A percentile compares a stretch with the other conserved stretches of the same genome.
Conservation (phyloP, 1,284 basidiomycete species). For the Schizopora paradoxa region DNA sequence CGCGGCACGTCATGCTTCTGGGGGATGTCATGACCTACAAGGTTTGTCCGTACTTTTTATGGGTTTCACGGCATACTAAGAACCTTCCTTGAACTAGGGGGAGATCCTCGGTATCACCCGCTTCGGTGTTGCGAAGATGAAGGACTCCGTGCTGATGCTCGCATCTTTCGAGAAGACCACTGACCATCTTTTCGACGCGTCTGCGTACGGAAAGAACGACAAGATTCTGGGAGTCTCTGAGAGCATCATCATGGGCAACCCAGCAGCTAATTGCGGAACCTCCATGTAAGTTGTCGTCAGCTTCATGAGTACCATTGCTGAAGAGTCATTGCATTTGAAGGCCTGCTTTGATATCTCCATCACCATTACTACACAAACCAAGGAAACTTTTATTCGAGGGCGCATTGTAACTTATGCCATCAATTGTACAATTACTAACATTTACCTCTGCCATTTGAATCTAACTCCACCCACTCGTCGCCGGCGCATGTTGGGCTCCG, state of each 20-base stretch:
- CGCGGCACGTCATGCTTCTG: conserved; percentile 96
- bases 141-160: conserved; percentile 98
- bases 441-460: too few species aligned
- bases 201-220: conserved; percentile 94
- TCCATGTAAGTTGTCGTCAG: conserved; percentile 69
- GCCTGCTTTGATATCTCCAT: conserved; percentile 51
- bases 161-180: conserved; percentile 99
- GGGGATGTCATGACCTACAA: conserved; percentile 99
- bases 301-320: conserved; percentile 1
- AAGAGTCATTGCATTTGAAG: conserved; percentile 28
- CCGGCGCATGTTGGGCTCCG: too few species aligned
- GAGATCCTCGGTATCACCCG: conserved; percentile 98
- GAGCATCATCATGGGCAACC: conserved; percentile 99
- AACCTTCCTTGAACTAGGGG: conserved; percentile 48
- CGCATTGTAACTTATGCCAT: conserved; percentile 38
- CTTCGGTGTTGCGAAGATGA: conserved; percentile 99
- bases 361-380: conserved; percentile 48
- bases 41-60: conserved; percentile 35
- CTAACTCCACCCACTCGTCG: too few species aligned
- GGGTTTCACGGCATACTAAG: background rate
- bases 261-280: conserved; percentile 93
- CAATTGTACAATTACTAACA: too few species aligned
- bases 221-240: conserved; percentile 95
- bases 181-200: conserved; percentile 97
- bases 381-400: conserved; percentile 53